Percentiles rank a stretch among this genome's conserved stretches.
phyloP scores from a whole-genome alignment of 2,329 filamentous ascomycete species.

The Magnaporthales sp. region DNA sequence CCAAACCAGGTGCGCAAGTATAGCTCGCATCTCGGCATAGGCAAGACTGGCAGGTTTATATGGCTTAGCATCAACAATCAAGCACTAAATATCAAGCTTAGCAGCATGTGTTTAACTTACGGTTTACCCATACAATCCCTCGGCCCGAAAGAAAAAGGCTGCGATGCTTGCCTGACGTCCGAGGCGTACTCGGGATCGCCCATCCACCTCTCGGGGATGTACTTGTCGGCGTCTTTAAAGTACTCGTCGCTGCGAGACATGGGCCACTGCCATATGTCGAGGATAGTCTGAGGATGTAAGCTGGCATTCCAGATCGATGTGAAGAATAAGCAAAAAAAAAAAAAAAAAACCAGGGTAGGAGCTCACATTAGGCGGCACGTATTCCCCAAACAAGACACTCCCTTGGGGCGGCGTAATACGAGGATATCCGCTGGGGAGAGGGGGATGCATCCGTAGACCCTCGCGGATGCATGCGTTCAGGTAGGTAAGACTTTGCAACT shows the following conservation, averaged over 20 bases:
- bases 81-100: no score
- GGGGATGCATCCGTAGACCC: slow-evolving; percentile 15
- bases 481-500: slow-evolving; percentile 6
- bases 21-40: not conserved
- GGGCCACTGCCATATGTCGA: slow-evolving; percentile 7
- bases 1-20: not conserved
- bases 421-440: slow-evolving; percentile 2
- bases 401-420: not conserved
- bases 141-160: slow-evolving; percentile 10
- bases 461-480: slow-evolving; percentile 11
- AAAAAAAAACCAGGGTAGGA: not conserved
- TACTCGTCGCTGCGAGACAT: slow-evolving; percentile 15
- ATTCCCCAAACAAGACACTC: not conserved
- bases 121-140: slow-evolving; percentile 11
- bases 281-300: not conserved
- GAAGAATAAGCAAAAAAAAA: no score
- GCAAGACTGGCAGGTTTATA: not conserved
- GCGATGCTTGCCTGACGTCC: slow-evolving; percentile 28
- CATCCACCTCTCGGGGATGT: slow-evolving; percentile 25
- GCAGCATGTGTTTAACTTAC: no score
- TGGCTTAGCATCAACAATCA: not conserved
- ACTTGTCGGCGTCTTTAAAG: slow-evolving; percentile 18
- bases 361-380: not conserved
- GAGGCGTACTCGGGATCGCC: slow-evolving; percentile 22
- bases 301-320: not conserved